Percentiles rank a stretch among this genome's conserved stretches.
These are phyloP conservation scores for Pseudohalonectria lignicola DNA, from an alignment of 2,329 filamentous ascomycete species.

Conservation along the genomic window DNA sequence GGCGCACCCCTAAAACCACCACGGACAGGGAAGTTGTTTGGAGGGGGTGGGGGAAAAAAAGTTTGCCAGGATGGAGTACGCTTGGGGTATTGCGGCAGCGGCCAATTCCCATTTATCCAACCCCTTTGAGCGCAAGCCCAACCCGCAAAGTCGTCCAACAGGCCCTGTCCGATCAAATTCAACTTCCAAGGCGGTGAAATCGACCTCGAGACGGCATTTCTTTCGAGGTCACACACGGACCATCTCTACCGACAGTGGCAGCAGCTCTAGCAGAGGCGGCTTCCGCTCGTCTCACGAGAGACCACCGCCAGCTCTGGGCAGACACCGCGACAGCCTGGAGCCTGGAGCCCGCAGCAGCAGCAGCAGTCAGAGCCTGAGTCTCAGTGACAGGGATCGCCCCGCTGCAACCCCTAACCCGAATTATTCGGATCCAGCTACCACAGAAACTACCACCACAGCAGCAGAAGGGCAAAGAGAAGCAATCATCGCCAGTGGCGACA, in stretches of 20 bases:
- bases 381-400: too few relatives aligned
- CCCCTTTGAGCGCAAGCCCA: slow-evolving; percentile 1
- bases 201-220: slow-evolving; percentile 2
- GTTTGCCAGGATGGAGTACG: slow-evolving; percentile 7
- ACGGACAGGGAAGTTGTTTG: slow-evolving; percentile 1
- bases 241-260: slow-evolving; percentile 6
- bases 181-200: slow-evolving; percentile 2
- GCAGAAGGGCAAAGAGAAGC: too few relatives aligned
- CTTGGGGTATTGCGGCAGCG: slow-evolving; percentile 8
- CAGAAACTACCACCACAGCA: too few relatives aligned
- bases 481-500: too few relatives aligned
- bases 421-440: too few relatives aligned
- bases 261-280: background rate
- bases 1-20: background rate
- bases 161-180: background rate
- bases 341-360: too few relatives aligned
- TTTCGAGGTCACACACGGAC: slow-evolving; percentile 6
- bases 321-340: too few relatives aligned
- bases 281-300: slow-evolving; percentile 4
- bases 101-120: slow-evolving; percentile 7
- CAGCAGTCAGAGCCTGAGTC: too few relatives aligned
- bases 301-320: background rate
- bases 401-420: too few relatives aligned
- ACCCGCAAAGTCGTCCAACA: too few relatives aligned
- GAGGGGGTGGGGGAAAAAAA: background rate